Evolutionary conservation across 2,329 filamentous ascomycete genomes (phyloP), one percentile per base, ranked within the genome.

Genomic region (Leptoxyphium fumago): DNA sequence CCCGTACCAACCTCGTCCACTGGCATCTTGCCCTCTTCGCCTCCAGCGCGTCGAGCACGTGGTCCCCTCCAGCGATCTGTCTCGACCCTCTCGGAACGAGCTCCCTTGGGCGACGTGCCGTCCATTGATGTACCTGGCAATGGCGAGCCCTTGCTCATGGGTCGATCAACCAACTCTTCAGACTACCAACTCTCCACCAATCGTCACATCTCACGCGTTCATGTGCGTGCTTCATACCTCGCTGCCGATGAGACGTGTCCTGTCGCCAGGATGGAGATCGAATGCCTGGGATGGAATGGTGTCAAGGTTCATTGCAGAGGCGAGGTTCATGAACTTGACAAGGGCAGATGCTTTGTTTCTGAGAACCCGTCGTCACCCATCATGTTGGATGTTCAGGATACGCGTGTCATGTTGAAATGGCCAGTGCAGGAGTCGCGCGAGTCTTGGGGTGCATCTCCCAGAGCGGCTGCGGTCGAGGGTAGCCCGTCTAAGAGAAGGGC

Each of bases 261-360:
- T 53, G 73, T 78, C 49, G 84, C 83, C 61, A 81, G 78, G 62
- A 77, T 98, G 40, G 84, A 94, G 63, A 82, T 98, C 55, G 74
- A 85, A 56, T 98, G 91, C 70, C 77, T 83, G 57, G 91, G 91
- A 17, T 96, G 89, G 89, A 98, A 98, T 62, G 91, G 91, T 13
- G 72, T 91, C 52, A 94, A 86, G 68, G 67, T 98, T 53, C 87
- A 94, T 66, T 95, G 86, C 68, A 82, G 89, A 64, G 86, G 86
- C 45, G 79, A 81, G 52, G 82, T 85, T 2, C 89, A 84, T 71
- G 85, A 94, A 52, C 66, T 98, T 56, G 73, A 71, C 50, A 95
- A 94, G 67, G 86, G 84, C 14, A 87, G 94, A 60, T 83, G 78
- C 41, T 96, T 95, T 64, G 82, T 80, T 40, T 94, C 87, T 46